phyloP scores from a whole-genome alignment of 257 asterid genomes.

The Fraxinus excelsior region DNA sequence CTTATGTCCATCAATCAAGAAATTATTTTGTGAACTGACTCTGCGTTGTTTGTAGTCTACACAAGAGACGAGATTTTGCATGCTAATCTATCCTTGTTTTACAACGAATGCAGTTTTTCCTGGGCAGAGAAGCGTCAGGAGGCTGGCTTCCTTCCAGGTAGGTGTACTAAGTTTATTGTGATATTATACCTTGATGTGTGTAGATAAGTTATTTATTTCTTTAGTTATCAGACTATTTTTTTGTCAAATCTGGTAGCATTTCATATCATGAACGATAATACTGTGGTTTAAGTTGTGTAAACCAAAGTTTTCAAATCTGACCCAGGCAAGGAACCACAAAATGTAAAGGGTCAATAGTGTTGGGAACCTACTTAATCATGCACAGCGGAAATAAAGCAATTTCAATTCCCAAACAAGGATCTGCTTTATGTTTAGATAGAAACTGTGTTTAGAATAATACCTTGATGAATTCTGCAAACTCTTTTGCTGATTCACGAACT shows the following conservation, averaged over 20 bases:
- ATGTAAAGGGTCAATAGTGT: not conserved
- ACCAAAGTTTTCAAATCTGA: no score
- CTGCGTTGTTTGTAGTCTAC: not conserved
- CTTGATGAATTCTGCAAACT: no score
- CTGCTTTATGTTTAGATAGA: no score
- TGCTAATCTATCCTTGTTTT: slow-evolving; percentile 22
- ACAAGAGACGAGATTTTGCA: not conserved
- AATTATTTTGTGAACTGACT: not conserved
- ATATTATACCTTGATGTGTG: not conserved
- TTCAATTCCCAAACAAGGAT: no score
- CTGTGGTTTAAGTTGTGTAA: not conserved
- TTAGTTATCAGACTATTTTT: not conserved
- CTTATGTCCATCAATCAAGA: not conserved
- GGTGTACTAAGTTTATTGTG: not conserved
- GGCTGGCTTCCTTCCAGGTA: slow-evolving; percentile 69
- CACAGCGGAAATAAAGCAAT: no score
- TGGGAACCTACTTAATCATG: no score
- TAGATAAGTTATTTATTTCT: not conserved
- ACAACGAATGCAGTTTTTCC: slow-evolving; percentile 57
- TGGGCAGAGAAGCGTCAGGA: slow-evolving; percentile 73
- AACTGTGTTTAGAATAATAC: no score
- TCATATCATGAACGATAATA: not conserved
- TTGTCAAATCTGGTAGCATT: not conserved
- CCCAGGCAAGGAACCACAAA: not conserved
- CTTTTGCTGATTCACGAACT: no score